Base-by-base conservation (phyloP, 768 basidiomycete species). In the Filobasidium floriforme region DNA sequence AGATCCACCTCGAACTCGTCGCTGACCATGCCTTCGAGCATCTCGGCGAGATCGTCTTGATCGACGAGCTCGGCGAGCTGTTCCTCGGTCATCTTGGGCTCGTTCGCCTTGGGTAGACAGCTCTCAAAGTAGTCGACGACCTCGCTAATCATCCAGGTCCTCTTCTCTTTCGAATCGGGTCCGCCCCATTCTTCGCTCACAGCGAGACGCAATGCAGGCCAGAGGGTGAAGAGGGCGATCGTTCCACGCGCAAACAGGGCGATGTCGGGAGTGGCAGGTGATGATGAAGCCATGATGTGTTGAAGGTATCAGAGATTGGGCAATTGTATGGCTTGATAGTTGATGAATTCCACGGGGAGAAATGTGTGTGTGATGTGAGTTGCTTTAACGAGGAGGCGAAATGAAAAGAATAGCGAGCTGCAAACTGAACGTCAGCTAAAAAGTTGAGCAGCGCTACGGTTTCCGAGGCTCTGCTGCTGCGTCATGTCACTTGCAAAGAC, bases 121-220 rank as follows among this genome's bases (percentile, higher is more conserved):
- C 62, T 62, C 87, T 80, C 79, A 51, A 77, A 80, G 43, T 74
- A 70, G 68, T 80, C 79, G 19, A 79, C 71, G 37, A 80, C 52
- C 37, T 68, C 69, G 6, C 87, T 86, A 12, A 89, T 89, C 19
- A 96, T 82, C 89, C 90, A 93, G 24, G 85, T 88, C 55, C 87
- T 85, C 80, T 94, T 96, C 63, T 83, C 80, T 6, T 77, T 74
- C 11, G 84, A 84, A 29, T 85, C 84, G 22, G 88, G 84, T 2
- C 92, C 92, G 29, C 92, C 93, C 92, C 92, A 94, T 69, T 81
- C 80, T 72, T 92, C 85, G 69, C 88, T 85, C 43, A 97, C 86
- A 41, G 92, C 93, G 73, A 94, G 81, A 49, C 88, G 87, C 29
- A 97, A 84, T 1, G 87, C 89, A 54, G 89, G 84, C 93, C 93